Percentiles rank a stretch among this genome's conserved stretches.
phyloP scores from a whole-genome alignment of 257 asterid genomes.

The Paulownia fortunei region DNA sequence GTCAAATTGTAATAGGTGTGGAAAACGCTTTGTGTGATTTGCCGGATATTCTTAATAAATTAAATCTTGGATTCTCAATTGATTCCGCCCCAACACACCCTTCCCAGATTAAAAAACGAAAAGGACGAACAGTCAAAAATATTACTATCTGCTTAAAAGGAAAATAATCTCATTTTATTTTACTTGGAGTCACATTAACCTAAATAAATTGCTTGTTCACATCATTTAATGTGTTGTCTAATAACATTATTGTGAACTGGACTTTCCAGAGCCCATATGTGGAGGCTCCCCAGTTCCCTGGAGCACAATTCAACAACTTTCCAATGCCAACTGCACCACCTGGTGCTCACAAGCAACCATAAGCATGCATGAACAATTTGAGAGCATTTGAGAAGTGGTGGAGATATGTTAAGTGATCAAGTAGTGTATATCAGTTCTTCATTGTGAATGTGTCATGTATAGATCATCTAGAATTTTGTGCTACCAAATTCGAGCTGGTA shows the following conservation, averaged over 20 bases:
- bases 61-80: no score
- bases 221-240: background rate
- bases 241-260: conserved; percentile 17
- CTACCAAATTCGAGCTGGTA: background rate
- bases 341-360: conserved; percentile 72
- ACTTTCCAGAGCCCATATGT: conserved; percentile 85
- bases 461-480: conserved; percentile 32
- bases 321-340: conserved; percentile 98
- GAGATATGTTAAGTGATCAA: conserved; percentile 16
- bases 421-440: conserved; percentile 39
- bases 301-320: conserved; percentile 52
- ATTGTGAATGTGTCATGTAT: conserved; percentile 37
- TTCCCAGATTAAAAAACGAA: background rate
- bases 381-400: conserved; percentile 28
- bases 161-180: background rate
- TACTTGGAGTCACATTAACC: background rate
- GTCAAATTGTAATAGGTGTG: no score
- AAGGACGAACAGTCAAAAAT: no score
- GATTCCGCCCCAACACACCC: no score
- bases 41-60: no score
- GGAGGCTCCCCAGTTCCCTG: conserved; percentile 79
- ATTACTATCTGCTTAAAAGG: background rate
- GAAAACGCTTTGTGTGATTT: no score
- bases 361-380: conserved; percentile 24
- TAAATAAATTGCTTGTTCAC: background rate